Base-by-base conservation (phyloP, 768 basidiomycete species). In the Boletus bicolor region DNA sequence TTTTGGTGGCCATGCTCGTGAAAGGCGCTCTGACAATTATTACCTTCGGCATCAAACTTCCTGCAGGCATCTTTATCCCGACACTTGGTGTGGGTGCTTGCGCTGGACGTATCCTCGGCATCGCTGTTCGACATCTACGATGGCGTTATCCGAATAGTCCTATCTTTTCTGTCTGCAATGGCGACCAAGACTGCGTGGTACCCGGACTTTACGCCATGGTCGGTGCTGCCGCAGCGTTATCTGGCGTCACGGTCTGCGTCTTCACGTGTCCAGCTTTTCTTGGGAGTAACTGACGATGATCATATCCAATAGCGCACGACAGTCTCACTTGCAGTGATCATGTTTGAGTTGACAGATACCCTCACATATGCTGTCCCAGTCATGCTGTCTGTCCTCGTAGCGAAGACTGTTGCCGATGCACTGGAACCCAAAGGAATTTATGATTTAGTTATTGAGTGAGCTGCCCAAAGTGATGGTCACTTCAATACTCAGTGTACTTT, bases 1-100 rank as follows among this genome's bases (percentile, higher is more conserved):
- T 98, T 58, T 73, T 82, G n/a, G 74, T 86, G 15, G 89, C 94
- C 14, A 81, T 96, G 77, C 41, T 93, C 41, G 82, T 93, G 64
- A 96, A 95, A 68, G 88, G 84, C 2, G 77, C 77, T 3, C 72
- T 97, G 52, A 94, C 93, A 0, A 76, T 93, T 49, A 79, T 96
- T 37, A 98, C 96, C 0, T 98, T 98, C 57, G 97, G 96, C 7
- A 91, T 96, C 74, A 91, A 88, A 65, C 65, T 93, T 17, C 90
- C 90, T 46, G 93, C 94, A 14, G 96, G 97, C 4, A 97, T 98
- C 61, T 99, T 99, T 73, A 92, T 99, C 39, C 97, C 97, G 0
- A 91, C 93, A 0, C 82, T 99, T 8, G 93, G 89, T 14, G 95
- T 96, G 11, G 95, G 96, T 26, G 95, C 95, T 0, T 95, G 93